A percentile compares a stretch with the other conserved stretches of the same genome.
phyloP scores from a whole-genome alignment of 306 rosid genomes.

The Rubus idaeus region DNA sequence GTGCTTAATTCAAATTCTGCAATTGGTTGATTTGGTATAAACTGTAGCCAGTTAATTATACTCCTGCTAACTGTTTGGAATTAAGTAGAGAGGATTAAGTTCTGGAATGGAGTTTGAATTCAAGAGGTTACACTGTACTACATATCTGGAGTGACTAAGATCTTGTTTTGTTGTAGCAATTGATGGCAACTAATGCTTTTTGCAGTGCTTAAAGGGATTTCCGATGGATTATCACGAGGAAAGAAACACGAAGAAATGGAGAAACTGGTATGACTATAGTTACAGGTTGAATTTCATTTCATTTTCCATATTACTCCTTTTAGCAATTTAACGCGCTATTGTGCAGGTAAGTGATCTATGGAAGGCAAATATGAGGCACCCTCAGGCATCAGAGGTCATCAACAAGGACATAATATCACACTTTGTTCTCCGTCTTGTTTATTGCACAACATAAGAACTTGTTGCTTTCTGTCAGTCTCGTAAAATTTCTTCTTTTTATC shows the following conservation, averaged over 20 bases:
- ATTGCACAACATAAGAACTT: constrained; percentile 73
- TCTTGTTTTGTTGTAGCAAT: background rate
- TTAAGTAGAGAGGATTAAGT: background rate
- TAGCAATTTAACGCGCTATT: constrained; percentile 18
- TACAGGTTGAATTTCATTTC: constrained; percentile 2
- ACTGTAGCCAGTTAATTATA: too few relatives aligned
- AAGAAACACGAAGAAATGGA: constrained; percentile 84
- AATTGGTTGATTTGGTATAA: too few relatives aligned
- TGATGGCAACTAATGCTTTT: constrained; percentile 25
- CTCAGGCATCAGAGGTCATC: constrained; percentile 52
- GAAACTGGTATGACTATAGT: constrained; percentile 45
- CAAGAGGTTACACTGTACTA: too few relatives aligned
- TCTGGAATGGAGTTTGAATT: background rate
- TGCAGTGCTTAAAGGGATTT: constrained; percentile 88
- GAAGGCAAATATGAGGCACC: constrained; percentile 73
- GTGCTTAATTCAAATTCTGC: too few relatives aligned
- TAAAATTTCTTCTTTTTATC: background rate
- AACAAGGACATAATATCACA: constrained; percentile 94
- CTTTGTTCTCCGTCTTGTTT: constrained; percentile 85
- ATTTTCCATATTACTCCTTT: constrained; percentile 4
- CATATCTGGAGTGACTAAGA: too few relatives aligned
- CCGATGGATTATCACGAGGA: constrained; percentile 88
- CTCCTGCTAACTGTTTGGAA: too few relatives aligned
- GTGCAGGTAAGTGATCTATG: constrained; percentile 50
- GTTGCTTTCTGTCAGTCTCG: background rate